These are phyloP conservation scores for Pseudogymnoascus sp. DNA, from an alignment of 2,329 filamentous ascomycete species.

Conservation along the genomic window DNA sequence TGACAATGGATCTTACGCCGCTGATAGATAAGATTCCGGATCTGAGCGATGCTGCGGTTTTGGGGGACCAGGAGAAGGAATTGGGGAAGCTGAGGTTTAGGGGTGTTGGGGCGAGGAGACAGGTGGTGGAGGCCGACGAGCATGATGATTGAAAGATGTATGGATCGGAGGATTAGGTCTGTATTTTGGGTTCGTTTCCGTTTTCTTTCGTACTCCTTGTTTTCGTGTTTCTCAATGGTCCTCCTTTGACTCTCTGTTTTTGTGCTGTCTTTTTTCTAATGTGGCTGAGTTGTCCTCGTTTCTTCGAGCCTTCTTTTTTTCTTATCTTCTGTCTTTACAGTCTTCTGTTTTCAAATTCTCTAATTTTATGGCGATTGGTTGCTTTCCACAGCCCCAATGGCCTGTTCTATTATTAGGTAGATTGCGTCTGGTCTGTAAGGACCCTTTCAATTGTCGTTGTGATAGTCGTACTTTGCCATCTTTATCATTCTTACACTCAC, in stretches of 20 bases:
- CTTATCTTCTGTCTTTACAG: too few relatives aligned
- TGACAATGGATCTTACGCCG: not conserved
- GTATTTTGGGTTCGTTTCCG: not conserved
- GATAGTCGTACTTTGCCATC: not conserved
- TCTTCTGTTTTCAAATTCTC: too few relatives aligned
- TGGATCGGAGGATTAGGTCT: not conserved
- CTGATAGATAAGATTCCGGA: not conserved
- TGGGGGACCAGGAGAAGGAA: not conserved
- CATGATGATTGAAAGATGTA: not conserved
- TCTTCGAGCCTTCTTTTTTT: too few relatives aligned
- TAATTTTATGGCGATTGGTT: too few relatives aligned
- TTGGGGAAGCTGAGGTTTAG: not conserved
- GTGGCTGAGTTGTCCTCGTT: not conserved
- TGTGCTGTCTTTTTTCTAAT: not conserved
- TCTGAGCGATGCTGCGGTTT: not conserved
- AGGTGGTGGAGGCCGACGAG: not conserved
- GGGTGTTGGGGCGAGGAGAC: not conserved
- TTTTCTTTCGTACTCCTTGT: not conserved
- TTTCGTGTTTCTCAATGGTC: not conserved
- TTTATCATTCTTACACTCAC: not conserved
- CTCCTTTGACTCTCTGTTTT: not conserved
- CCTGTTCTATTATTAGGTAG: too few relatives aligned
- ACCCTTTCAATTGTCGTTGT: too few relatives aligned
- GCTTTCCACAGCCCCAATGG: too few relatives aligned
- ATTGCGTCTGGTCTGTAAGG: too few relatives aligned